Conservation (phyloP, 306 rosid species). For the Spatholobus suberectus region DNA sequence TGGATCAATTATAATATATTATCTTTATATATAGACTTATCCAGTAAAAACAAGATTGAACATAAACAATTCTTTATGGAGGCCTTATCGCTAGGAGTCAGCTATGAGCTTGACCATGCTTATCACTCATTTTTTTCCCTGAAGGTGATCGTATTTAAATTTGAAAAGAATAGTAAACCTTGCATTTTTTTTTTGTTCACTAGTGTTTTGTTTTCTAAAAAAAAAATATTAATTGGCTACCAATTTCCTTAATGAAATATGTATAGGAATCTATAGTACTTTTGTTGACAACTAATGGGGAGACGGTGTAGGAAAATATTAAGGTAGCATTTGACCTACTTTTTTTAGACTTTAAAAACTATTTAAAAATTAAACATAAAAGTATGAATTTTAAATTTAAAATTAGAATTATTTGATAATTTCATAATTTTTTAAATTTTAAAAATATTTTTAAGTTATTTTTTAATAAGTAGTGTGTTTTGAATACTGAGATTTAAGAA, state of each 20-base stretch:
- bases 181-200: neutral
- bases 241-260: neutral
- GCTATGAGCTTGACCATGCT: neutral
- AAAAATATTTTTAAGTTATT: neutral
- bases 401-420: neutral
- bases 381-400: no score
- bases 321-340: no score
- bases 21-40: constrained; percentile 4
- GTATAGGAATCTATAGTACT: neutral
- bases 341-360: neutral
- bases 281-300: neutral
- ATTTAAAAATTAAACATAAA: no score
- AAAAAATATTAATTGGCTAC: neutral
- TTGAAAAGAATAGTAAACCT: neutral
- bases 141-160: neutral
- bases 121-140: neutral
- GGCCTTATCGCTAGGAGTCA: neutral
- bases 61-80: neutral
- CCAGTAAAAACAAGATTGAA: neutral
- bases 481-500: neutral
- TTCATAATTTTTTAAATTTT: neutral
- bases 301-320: neutral
- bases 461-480: neutral
- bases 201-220: neutral
- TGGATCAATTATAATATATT: constrained; percentile 9